phyloP scores from a whole-genome alignment of 805 yeast genomes.

The Sugiyamaella boreocaroliniensis region DNA sequence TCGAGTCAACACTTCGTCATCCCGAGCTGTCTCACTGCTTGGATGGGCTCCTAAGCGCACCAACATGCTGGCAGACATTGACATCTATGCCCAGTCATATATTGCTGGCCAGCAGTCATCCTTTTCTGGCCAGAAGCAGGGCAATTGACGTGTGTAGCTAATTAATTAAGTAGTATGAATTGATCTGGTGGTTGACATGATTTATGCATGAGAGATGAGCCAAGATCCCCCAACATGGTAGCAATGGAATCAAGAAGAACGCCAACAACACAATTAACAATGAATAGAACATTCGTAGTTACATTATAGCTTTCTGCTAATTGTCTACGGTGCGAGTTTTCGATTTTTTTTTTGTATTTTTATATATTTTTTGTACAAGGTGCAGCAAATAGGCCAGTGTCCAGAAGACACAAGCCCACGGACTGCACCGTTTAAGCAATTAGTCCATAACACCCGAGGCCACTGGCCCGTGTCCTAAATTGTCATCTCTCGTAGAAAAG shows the following conservation, averaged over 20 bases:
- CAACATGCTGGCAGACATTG: conserved; percentile 6
- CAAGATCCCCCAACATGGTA: neutral
- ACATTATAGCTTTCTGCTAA: neutral
- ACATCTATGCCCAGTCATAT: conserved; percentile 6
- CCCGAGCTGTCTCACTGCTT: neutral
- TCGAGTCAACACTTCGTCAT: neutral
- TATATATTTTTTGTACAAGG: conserved; percentile 3
- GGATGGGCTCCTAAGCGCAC: conserved; percentile 2
- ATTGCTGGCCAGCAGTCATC: neutral
- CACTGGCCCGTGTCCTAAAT: neutral
- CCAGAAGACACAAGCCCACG: neutral
- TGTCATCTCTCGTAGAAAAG: neutral
- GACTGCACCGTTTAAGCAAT: neutral
- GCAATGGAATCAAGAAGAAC: neutral
- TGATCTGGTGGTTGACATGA: neutral
- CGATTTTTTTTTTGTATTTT: conserved; percentile 5
- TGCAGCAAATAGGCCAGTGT: neutral
- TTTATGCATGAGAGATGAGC: neutral
- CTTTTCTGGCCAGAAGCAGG: neutral
- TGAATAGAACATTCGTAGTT: no score
- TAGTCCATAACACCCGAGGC: conserved; percentile 1
- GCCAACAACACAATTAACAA: neutral
- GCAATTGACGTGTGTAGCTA: neutral
- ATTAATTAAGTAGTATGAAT: no score
- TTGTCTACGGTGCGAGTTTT: conserved; percentile 1